Evolutionary conservation across 129 eudicot species (phyloP), one percentile per base, ranked within the genome.

Genomic region (Chrysanthemum lavandulifolium): DNA sequence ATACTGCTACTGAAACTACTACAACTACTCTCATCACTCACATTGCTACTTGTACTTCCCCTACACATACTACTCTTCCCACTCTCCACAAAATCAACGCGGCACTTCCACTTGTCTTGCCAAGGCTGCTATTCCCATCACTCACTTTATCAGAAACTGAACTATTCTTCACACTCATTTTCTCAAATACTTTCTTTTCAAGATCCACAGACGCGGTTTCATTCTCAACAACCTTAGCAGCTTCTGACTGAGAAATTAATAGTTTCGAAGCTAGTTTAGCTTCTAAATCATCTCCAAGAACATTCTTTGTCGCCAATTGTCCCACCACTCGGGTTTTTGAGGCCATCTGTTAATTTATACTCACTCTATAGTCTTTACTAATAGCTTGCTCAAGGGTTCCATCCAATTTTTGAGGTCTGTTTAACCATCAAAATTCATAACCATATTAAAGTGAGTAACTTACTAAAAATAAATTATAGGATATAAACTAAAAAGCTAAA

Each of bases 1-100:
- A 87, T 36, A 29, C 80, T 80, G 82, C 87, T 84, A 60, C 87
- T 87, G 68, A 84, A 87, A 73, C 93, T 87, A 79, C 93, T 87
- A 75, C 89, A 84, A 5, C 87, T 84, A 85, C 93, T 87, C 72
- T 87, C 93, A 53, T 87, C 93, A 50, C 93, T 87, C 23, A 87
- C 80, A 59, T 84, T 87, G 51, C 87, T 87, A 72, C 89, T 80
- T 15, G 85, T 84, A 68, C 82, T 78, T 64, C 82, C 82, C 65
- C 82, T 78, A 45, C 82, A 78, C 82, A 82, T 61, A 71, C 93
- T 87, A 60, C 84, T 84, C 81, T 84, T 87, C 25, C 87, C 87
- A 49, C 87, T 87, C 70, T 84, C 88, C 25, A 83, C 86, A 10
- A 86, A 72, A 6, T 40, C 47, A 1, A 6, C 9, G 6, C 10